phyloP scores from a whole-genome alignment of 805 yeast species.

The Yarrowia osloensis region DNA sequence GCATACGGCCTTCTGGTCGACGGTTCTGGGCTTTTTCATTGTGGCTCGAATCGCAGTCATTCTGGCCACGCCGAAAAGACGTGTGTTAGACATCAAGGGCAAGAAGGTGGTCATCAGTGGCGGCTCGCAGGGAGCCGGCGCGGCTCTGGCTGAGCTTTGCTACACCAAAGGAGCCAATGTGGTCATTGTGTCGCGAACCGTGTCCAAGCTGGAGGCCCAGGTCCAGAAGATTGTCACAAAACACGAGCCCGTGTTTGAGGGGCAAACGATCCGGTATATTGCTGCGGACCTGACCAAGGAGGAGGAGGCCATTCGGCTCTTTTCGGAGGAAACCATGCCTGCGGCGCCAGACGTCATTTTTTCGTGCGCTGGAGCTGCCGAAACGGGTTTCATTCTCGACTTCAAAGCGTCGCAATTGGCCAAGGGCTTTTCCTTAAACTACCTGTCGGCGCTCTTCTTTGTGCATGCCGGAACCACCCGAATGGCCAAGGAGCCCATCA shows the following conservation, averaged over 20 bases:
- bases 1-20: constrained; percentile 18
- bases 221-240: constrained; percentile 47
- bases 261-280: constrained; percentile 48
- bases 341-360: constrained; percentile 67
- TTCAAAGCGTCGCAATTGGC: constrained; percentile 59
- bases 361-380: constrained; percentile 86
- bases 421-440: constrained; percentile 66
- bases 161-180: constrained; percentile 62
- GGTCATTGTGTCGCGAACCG: constrained; percentile 76
- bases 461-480: constrained; percentile 58
- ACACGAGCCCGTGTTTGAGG: constrained; percentile 33
- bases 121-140: constrained; percentile 93
- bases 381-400: constrained; percentile 76
- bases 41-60: constrained; percentile 24
- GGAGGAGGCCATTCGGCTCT: constrained; percentile 50
- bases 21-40: constrained; percentile 4
- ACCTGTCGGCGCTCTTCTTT: constrained; percentile 68
- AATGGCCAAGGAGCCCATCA: constrained; percentile 40
- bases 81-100: constrained; percentile 39
- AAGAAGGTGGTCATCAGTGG: constrained; percentile 77
- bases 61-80: neutral
- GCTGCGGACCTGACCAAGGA: constrained; percentile 69
- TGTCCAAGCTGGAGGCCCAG: constrained; percentile 55
- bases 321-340: constrained; percentile 43
- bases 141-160: constrained; percentile 65